Evolutionary conservation across 1,284 basidiomycete genomes (phyloP).

Genomic region (Fomes fomentarius): DNA sequence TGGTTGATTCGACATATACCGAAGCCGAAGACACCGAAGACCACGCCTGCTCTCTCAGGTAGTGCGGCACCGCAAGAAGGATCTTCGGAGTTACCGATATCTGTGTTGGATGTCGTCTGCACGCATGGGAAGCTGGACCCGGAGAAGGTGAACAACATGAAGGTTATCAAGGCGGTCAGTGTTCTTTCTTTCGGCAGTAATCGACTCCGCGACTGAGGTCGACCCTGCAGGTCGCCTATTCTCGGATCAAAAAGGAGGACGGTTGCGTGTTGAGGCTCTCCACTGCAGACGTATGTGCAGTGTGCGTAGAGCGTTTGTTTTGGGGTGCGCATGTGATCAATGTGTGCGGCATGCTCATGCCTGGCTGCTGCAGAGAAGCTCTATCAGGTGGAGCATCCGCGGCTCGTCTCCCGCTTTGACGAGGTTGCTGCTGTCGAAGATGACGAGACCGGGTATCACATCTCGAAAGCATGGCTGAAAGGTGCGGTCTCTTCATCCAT

Average conservation of each 20-base stretch:
- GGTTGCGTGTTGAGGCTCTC: constrained; percentile 49
- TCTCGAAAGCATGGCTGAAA: constrained; percentile 79
- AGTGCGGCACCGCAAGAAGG: not conserved
- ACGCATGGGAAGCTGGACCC: constrained; percentile 63
- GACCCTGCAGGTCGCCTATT: constrained; percentile 47
- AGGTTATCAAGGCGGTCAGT: constrained; percentile 58
- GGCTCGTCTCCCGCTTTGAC: constrained; percentile 58
- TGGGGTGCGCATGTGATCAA: constrained; percentile 45
- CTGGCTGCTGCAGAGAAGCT: constrained; percentile 53
- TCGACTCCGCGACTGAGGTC: constrained; percentile 2
- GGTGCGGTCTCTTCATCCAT: constrained; percentile 44
- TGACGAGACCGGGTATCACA: constrained; percentile 61
- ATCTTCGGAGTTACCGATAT: constrained; percentile 10
- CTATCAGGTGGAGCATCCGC: constrained; percentile 69
- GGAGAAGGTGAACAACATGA: constrained; percentile 59
- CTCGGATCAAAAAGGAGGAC: constrained; percentile 48
- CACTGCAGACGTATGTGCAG: constrained; percentile 58
- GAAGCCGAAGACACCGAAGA: constrained; percentile 17
- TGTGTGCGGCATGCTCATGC: not conserved
- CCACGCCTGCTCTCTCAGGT: not conserved
- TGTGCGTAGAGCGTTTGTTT: constrained; percentile 63
- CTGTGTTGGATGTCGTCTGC: constrained; percentile 54
- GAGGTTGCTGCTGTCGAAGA: constrained; percentile 46
- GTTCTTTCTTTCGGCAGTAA: not conserved
- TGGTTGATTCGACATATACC: constrained; percentile 58